Evolutionary conservation across 306 rosid species (phyloP), one percentile per base, ranked within the genome.

Genomic region (Begonia masoniana): DNA sequence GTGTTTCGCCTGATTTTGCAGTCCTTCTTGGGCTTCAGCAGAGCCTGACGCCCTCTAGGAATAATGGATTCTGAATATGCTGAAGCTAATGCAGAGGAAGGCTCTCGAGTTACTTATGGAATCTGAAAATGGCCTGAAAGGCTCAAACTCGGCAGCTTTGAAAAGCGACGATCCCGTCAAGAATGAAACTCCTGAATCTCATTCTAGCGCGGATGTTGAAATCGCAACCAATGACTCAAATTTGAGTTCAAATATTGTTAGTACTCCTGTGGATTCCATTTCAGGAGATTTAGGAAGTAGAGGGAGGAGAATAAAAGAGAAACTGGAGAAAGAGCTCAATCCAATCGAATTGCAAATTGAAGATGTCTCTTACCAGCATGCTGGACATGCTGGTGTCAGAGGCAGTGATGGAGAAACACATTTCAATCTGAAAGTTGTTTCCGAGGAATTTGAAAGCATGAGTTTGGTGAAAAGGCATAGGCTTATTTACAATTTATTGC

Each of bases 41-140:
- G 88, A 87, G 89, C 51, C 63, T 92, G 4, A 77, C 95, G 1
- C 83, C 92, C 51, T 87, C 96, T 1, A 79, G 99, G 72, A 92
- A 92, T 58, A 92, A 92, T 56, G 99, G 96, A 24, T 87, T 86
- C 52, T 92, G 78, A 92, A 92, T 64, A 87, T 92, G 96, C 71
- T 92, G 71, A 87, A 67, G 48, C 68, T 92, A 79, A 92, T 86
- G 96, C 96, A 92, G 80, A 83, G 68, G 36, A 92, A 86, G 60
- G 96, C 93, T 1, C 67, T 76, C 23, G 36, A 62, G 57, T 59
- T 91, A 68, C 60, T 50, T 14, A 61, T 82, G n/a, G 91, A 78
- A 54, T 76, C 73, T 9, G 83, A 85, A 64, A 82, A 72, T 43
- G 78, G 74, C 7, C 42, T 49, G 16, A 71, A 45, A 17, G 43